Evolutionary conservation across 768 basidiomycete species (phyloP).

Genomic region (Serendipita sp.): DNA sequence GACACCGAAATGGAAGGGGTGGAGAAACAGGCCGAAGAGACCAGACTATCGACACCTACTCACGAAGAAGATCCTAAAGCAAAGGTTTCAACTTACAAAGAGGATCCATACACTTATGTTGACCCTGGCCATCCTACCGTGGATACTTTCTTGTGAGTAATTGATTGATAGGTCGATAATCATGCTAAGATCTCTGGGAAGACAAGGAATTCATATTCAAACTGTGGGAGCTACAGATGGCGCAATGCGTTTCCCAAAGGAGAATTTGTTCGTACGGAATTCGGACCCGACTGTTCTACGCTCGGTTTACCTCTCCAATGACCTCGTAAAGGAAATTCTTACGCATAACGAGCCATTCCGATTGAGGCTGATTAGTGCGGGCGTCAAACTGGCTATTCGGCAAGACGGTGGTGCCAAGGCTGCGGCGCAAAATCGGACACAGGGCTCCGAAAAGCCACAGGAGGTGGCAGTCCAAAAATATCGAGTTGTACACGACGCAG

Average conservation of each 20-base stretch:
- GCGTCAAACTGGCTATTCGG: slow-evolving; percentile 82
- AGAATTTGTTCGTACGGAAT: slow-evolving; percentile 77
- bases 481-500: slow-evolving; percentile 68
- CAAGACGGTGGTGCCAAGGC: slow-evolving; percentile 48
- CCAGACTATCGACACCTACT: slow-evolving; percentile 15
- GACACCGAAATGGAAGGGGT: slow-evolving; percentile 25
- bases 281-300: slow-evolving; percentile 40
- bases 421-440: slow-evolving; percentile 23
- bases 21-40: slow-evolving; percentile 36
- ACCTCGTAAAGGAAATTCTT: slow-evolving; percentile 67
- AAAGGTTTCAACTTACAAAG: slow-evolving; percentile 44
- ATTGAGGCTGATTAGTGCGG: slow-evolving; percentile 79
- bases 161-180: too few relatives aligned
- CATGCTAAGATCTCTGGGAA: neutral
- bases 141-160: slow-evolving; percentile 51
- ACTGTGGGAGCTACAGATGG: neutral
- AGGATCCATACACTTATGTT: slow-evolving; percentile 83
- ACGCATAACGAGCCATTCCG: slow-evolving; percentile 66
- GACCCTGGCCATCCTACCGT: slow-evolving; percentile 54
- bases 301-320: slow-evolving; percentile 77
- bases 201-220: neutral
- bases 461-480: slow-evolving; percentile 40
- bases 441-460: neutral
- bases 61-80: slow-evolving; percentile 17
- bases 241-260: slow-evolving; percentile 41